Base-by-base conservation (phyloP, 164 flowering plant species). In the Dillenia suffruticosa region DNA sequence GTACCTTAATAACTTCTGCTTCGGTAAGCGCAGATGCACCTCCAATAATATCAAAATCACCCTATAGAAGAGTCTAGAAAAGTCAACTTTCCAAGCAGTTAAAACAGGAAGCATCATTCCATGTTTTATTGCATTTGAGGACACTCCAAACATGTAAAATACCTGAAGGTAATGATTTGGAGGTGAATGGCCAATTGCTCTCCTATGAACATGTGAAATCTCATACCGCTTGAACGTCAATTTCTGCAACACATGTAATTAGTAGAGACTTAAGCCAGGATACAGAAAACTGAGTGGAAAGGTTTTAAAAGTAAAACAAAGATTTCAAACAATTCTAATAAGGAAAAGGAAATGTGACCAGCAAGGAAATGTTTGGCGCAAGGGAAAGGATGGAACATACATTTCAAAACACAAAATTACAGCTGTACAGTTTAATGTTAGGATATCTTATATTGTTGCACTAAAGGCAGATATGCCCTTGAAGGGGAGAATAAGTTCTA, bases 101-200 rank as follows among this genome's bases (percentile, higher is more conserved):
- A 15, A 49, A 56, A 44, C 12, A 19, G 16, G 15, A 50, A 16
- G 8, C 54, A 52, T 48, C 32, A 16, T 19, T 19, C 22, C 54
- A 10, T 32, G 44, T 26, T 16, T 2, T 59, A 44, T 58, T 48
- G 9, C 46, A 46, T 2, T 40, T 3, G 10, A 43, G 59, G 13
- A 46, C 63, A 51, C 0, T 32, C 6, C 1, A 24, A 47, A 24
- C 26, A 17, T 19, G 44, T 54, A 14, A 49, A 51, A 51, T 64
- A 94, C 97, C 96, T 94, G 98, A 74, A 94, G 96, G 72, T 80
- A 93, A 44, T 87, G 88, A 74, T 86, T 84, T 56, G 98, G 98
- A 44, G 98, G 76, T 58, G 97, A 87, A 75, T 84, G 97, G 56
- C 97, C 97, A 74, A 94, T 68, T 75, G 92, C 89, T 77, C 82